phyloP scores from a whole-genome alignment of 768 basidiomycete species.

The Suillus americanus region DNA sequence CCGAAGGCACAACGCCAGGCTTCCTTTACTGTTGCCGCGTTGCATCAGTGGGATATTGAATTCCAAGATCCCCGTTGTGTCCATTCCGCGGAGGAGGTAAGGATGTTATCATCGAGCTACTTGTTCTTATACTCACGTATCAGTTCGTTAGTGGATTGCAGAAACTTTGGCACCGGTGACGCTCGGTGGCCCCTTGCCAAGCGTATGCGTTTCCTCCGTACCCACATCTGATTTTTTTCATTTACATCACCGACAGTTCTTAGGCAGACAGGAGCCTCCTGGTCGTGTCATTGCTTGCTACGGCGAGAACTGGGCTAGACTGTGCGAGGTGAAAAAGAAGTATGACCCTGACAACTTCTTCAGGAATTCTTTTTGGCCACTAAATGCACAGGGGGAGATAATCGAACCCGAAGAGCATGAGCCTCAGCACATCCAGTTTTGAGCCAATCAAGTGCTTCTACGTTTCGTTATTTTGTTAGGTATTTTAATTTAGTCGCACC shows the following conservation, averaged over 20 bases:
- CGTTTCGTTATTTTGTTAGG: background rate
- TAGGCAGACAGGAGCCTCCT: conserved; percentile 68
- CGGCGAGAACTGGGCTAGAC: conserved; percentile 72
- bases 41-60: conserved; percentile 92
- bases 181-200: conserved; percentile 80
- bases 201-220: conserved; percentile 50
- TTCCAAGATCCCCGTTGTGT: conserved; percentile 80
- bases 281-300: conserved; percentile 64
- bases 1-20: conserved; percentile 80
- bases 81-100: conserved; percentile 76
- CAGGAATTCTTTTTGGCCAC: conserved; percentile 79
- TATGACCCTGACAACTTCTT: conserved; percentile 82
- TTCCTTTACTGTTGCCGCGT: conserved; percentile 80
- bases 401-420: conserved; percentile 65
- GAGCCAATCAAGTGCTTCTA: conserved; percentile 3
- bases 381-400: conserved; percentile 52
- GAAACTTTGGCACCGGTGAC: conserved; percentile 70
- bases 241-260: conserved; percentile 48
- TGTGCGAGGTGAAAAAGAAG: conserved; percentile 66
- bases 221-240: conserved; percentile 8
- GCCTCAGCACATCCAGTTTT: conserved; percentile 38
- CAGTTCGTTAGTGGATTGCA: conserved; percentile 66
- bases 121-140: conserved; percentile 11
- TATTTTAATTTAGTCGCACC: background rate
- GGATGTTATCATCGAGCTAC: conserved; percentile 15